Conservation (phyloP, 768 basidiomycete genomes). For the Nidula microcarpa region DNA sequence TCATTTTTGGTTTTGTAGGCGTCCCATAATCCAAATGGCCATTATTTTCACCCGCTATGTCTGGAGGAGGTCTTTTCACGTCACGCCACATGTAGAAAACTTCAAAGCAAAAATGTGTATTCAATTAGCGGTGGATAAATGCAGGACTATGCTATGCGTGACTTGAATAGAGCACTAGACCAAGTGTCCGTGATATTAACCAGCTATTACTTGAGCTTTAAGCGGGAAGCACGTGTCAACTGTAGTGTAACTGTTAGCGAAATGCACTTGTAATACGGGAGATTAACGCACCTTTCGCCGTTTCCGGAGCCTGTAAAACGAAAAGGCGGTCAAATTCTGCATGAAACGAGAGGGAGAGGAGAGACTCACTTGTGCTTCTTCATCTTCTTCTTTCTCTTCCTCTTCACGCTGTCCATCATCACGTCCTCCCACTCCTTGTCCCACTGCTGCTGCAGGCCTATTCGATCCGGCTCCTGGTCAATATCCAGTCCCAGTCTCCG, state of each 20-base stretch:
- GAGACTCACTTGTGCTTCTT: constrained; percentile 88
- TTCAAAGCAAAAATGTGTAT: too few relatives aligned
- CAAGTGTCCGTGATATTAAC: too few relatives aligned
- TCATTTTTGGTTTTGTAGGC: too few relatives aligned
- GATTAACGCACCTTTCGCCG: constrained; percentile 70
- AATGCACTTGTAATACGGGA: neutral
- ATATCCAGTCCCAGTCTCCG: constrained; percentile 60
- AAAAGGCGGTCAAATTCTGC: constrained; percentile 2
- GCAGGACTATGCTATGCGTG: too few relatives aligned
- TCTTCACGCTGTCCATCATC: constrained; percentile 75
- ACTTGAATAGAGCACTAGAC: too few relatives aligned
- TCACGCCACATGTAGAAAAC: too few relatives aligned
- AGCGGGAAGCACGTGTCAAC: constrained; percentile 38
- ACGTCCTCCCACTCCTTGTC: constrained; percentile 64
- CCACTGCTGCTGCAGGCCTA: constrained; percentile 48
- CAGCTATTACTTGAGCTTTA: constrained; percentile 9
- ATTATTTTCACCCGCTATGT: too few relatives aligned
- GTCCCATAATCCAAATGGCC: too few relatives aligned
- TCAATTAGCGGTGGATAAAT: too few relatives aligned
- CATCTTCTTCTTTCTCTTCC: constrained; percentile 92
- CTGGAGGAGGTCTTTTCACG: too few relatives aligned
- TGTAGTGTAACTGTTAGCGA: constrained; percentile 20
- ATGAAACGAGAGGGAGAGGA: neutral
- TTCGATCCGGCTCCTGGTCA: constrained; percentile 43
- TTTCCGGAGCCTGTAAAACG: constrained; percentile 73